These are phyloP conservation scores for Choiromyces venosus DNA, from an alignment of 495 filamentous ascomycete species.

Conservation along the genomic window DNA sequence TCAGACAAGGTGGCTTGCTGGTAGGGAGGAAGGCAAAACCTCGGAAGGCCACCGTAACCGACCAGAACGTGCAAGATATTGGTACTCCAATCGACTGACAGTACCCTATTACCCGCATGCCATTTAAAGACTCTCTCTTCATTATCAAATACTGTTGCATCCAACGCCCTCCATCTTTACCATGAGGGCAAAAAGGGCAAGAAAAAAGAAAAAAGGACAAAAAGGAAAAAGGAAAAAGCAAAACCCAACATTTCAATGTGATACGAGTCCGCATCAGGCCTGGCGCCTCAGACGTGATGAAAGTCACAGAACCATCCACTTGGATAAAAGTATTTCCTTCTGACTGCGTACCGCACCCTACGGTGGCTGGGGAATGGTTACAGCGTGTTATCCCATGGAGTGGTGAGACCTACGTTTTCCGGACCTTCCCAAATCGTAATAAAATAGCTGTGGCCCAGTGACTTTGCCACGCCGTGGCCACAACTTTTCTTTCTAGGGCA, in stretches of 20 bases:
- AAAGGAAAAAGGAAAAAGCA: not conserved
- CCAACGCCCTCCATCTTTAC: not conserved
- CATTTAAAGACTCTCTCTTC: not conserved
- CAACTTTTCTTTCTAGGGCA: too few species aligned
- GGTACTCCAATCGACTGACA: not conserved
- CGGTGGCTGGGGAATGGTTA: not conserved
- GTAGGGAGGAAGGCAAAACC: too few species aligned
- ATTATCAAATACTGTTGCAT: not conserved
- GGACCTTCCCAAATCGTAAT: too few species aligned
- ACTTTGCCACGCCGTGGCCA: too few species aligned
- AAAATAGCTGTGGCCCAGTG: too few species aligned
- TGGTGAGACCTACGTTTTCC: too few species aligned
- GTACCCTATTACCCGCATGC: not conserved
- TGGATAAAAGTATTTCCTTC: not conserved
- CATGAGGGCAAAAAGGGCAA: not conserved
- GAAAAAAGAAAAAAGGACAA: too few species aligned
- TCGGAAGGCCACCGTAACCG: constrained; percentile 1
- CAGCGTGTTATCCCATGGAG: too few species aligned
- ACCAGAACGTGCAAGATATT: not conserved
- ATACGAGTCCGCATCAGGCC: not conserved
- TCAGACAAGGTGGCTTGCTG: not conserved
- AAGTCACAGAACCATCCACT: not conserved
- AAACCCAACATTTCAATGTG: not conserved
- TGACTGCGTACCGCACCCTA: too few species aligned
- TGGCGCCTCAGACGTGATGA: not conserved